A percentile compares a stretch with the other conserved stretches of the same genome.
Conservation (phyloP, 2,329 filamentous ascomycete genomes). For the Leptosphaerulina australis region DNA sequence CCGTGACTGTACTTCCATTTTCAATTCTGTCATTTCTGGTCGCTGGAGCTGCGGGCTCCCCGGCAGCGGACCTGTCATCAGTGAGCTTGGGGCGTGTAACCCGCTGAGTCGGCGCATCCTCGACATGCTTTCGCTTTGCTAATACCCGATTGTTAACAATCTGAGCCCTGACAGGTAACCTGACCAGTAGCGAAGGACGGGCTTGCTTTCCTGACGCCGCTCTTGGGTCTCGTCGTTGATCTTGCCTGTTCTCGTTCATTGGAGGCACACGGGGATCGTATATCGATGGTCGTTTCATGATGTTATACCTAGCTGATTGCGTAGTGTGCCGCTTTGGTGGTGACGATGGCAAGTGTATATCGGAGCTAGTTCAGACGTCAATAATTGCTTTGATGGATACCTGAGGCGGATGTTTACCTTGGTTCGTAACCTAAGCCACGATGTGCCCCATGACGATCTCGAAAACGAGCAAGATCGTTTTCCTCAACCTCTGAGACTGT, state of each 20-base stretch:
- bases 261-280: conserved; percentile 21
- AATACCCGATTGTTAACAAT: background rate
- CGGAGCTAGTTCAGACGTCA: conserved; percentile 11
- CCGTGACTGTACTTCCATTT: background rate
- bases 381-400: background rate
- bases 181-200: background rate
- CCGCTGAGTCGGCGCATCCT: conserved; percentile 5
- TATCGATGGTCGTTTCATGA: conserved; percentile 31
- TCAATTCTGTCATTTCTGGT: background rate
- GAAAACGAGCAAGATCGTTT: background rate
- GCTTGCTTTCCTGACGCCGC: background rate
- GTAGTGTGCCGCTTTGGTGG: conserved; percentile 7
- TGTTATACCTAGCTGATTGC: conserved; percentile 24
- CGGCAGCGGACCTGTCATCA: background rate
- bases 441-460: background rate
- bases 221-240: background rate
- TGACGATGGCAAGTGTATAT: conserved; percentile 1
- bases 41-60: background rate
- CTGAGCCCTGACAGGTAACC: background rate
- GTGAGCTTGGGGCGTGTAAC: conserved; percentile 5
- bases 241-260: background rate
- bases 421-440: background rate
- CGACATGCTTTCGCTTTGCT: background rate
- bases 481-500: conserved; percentile 6
- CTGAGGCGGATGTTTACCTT: background rate